phyloP scores from a whole-genome alignment of 345 rosid genomes.

The Gossypium arboreum region DNA sequence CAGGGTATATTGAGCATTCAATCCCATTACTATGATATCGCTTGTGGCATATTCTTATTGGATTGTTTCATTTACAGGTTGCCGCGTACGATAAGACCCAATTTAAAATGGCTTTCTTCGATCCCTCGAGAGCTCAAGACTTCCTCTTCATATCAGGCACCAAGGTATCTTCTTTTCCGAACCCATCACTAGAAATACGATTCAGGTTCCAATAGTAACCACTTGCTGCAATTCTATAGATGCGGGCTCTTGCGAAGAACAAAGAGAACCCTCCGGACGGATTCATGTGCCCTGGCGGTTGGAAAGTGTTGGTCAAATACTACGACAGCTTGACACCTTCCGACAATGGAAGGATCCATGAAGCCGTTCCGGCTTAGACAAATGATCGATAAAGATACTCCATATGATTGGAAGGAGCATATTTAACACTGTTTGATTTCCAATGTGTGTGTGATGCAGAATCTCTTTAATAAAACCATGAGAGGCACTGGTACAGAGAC shows the following conservation, averaged over 20 bases:
- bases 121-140: slow-evolving; percentile 85
- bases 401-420: slow-evolving; percentile 16
- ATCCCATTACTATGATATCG: too few species aligned
- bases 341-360: slow-evolving; percentile 44
- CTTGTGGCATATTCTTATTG: neutral
- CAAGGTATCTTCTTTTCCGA: slow-evolving; percentile 44
- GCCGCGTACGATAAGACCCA: slow-evolving; percentile 92
- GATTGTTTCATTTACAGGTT: slow-evolving; percentile 43
- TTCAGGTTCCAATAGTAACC: neutral
- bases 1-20: slow-evolving; percentile 45
- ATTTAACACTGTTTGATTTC: slow-evolving; percentile 12
- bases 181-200: neutral
- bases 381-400: neutral
- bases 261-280: slow-evolving; percentile 93
- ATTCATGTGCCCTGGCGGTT: slow-evolving; percentile 96
- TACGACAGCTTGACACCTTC: slow-evolving; percentile 55
- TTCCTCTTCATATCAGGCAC: slow-evolving; percentile 94
- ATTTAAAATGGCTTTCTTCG: slow-evolving; percentile 98
- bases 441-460: slow-evolving; percentile 8
- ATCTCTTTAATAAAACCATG: slow-evolving; percentile 24
- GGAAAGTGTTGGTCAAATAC: slow-evolving; percentile 36
- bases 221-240: slow-evolving; percentile 37
- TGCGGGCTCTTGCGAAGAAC: slow-evolving; percentile 93
- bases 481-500: slow-evolving; percentile 22
- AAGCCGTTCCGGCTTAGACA: slow-evolving; percentile 56